These are phyloP conservation scores for Capsicum chinense DNA, from an alignment of 257 asterid genomes.

Conservation along the genomic window DNA sequence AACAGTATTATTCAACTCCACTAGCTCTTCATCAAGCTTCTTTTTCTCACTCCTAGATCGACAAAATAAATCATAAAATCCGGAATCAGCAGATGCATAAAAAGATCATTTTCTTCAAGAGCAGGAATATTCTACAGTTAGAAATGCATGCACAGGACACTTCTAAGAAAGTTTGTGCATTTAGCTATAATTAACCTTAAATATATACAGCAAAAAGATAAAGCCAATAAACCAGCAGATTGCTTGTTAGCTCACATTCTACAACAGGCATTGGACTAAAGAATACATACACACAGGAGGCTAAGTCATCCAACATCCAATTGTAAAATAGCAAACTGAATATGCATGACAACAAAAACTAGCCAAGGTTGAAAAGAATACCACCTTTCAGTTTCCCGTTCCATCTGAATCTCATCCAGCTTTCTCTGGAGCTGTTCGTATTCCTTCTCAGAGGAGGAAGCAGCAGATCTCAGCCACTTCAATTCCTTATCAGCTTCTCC, in stretches of 20 bases:
- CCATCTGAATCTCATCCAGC: conserved; percentile 68
- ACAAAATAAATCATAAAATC: conserved; percentile 11
- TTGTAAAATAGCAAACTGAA: neutral
- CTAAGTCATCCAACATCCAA: neutral
- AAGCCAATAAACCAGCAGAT: neutral
- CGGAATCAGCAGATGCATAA: neutral
- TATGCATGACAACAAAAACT: neutral
- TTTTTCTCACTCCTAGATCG: conserved; percentile 65
- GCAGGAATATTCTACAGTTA: conserved; percentile 9
- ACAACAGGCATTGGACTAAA: neutral
- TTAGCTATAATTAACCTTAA: conserved; percentile 9
- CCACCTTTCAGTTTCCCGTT: conserved; percentile 77
- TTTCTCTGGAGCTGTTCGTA: conserved; percentile 84
- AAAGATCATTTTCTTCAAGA: neutral
- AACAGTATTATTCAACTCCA: conserved; percentile 62
- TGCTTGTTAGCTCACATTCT: neutral
- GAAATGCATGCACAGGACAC: neutral
- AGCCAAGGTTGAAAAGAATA: neutral
- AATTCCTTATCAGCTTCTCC: conserved; percentile 92
- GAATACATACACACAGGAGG: neutral
- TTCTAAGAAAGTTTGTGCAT: neutral
- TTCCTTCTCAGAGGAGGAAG: conserved; percentile 79
- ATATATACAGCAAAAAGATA: neutral
- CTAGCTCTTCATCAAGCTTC: conserved; percentile 83
- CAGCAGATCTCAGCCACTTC: conserved; percentile 82